These are phyloP conservation scores for Acanthamoeba castellanii DNA, from an alignment of 208 protist genomes.

Conservation along the genomic window DNA sequence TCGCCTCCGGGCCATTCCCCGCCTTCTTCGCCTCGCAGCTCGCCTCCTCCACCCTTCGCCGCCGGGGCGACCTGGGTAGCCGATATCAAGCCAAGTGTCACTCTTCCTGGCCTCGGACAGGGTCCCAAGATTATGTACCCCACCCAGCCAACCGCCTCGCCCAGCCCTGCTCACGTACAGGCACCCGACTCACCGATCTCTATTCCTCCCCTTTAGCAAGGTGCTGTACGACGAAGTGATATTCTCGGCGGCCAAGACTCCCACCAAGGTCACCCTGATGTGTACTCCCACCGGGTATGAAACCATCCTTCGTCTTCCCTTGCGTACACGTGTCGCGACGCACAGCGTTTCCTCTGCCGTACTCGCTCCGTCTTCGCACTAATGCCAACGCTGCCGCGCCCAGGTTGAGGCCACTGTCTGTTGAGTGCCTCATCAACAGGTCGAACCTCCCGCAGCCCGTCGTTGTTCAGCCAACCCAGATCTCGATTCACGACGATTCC, in stretches of 20 bases:
- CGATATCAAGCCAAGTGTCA: not conserved
- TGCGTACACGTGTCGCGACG: not conserved
- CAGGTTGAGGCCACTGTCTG: slow-evolving; percentile 12
- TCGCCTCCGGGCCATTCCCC: slow-evolving; percentile 7
- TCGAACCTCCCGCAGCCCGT: slow-evolving; percentile 7
- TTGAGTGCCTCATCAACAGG: slow-evolving; percentile 42
- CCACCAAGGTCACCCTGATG: slow-evolving; percentile 55
- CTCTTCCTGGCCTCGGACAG: not conserved
- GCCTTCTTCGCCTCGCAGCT: slow-evolving; percentile 20
- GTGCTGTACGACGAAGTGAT: slow-evolving; percentile 58
- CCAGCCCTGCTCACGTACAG: not conserved
- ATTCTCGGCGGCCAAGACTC: slow-evolving; percentile 39
- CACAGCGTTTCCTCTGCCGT: no score
- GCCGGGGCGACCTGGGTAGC: not conserved
- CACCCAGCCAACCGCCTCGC: not conserved
- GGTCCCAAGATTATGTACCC: slow-evolving; percentile 53
- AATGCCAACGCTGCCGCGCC: no score
- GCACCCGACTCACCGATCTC: not conserved
- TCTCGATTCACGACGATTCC: slow-evolving; percentile 52
- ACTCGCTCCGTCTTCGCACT: not conserved
- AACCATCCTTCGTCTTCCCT: not conserved
- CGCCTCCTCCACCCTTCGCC: not conserved
- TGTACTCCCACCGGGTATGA: slow-evolving; percentile 54
- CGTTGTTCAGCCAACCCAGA: slow-evolving; percentile 37
- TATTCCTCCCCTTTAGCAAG: not conserved